Percentiles rank a stretch among this genome's conserved stretches.
phyloP scores from a whole-genome alignment of 768 basidiomycete species.

The Tylopilus vinaceipallidus region DNA sequence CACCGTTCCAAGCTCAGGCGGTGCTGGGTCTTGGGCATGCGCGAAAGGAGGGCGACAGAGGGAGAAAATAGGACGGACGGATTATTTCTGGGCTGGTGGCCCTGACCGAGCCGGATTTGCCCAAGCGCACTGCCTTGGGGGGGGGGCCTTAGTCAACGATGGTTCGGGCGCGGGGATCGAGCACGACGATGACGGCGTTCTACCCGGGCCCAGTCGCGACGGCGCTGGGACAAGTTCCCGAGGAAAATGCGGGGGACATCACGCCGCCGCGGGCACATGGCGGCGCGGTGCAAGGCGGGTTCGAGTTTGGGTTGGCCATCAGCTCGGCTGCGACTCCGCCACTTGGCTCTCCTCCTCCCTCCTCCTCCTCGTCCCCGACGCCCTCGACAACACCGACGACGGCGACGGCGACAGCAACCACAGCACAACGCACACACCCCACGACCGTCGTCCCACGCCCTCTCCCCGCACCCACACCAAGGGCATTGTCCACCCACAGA shows the following conservation, averaged over 20 bases:
- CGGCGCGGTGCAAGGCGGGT: no score
- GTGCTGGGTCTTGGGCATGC: conserved; percentile 10
- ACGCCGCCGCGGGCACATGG: conserved; percentile 47
- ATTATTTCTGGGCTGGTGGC: conserved; percentile 9
- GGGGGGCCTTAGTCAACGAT: conserved; percentile 14
- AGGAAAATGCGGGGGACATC: conserved; percentile 42
- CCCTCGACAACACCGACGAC: conserved; percentile 6
- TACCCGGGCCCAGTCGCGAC: conserved; percentile 50
- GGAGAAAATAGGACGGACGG: neutral
- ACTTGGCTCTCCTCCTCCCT: conserved; percentile 20
- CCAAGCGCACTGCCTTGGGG: conserved; percentile 24
- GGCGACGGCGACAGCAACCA: conserved; percentile 12
- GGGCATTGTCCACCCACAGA: conserved; percentile 30
- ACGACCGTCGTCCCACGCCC: conserved; percentile 34
- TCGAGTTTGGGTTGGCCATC: conserved; percentile 67
- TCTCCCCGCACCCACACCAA: conserved; percentile 22
- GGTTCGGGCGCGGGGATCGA: conserved; percentile 7
- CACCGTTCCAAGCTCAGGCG: neutral
- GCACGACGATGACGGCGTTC: conserved; percentile 30
- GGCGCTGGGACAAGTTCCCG: conserved; percentile 49
- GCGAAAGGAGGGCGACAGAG: neutral
- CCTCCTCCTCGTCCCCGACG: conserved; percentile 11
- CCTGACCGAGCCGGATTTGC: conserved; percentile 19
- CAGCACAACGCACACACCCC: conserved; percentile 3
- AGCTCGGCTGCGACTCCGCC: conserved; percentile 27